Conservation (phyloP, 345 rosid genomes). For the Sonneratia caseolaris region DNA sequence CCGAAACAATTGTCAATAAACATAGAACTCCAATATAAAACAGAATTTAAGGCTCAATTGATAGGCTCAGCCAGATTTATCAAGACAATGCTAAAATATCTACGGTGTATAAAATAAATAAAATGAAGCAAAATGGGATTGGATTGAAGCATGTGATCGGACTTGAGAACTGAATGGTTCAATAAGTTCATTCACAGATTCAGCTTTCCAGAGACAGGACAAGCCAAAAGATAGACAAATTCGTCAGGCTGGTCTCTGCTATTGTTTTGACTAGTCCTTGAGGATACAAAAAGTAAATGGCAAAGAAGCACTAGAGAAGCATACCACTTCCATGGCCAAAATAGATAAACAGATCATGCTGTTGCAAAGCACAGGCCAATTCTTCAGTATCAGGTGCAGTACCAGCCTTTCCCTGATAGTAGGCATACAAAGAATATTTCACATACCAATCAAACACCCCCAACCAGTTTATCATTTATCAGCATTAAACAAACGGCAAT, state of each 20-base stretch:
- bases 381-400: constrained; percentile 60
- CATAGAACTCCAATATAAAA: neutral
- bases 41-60: neutral
- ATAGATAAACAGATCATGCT: constrained; percentile 79
- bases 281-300: neutral
- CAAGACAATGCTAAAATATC: neutral
- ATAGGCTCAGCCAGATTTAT: neutral
- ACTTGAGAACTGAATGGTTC: neutral
- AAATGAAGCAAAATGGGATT: neutral
- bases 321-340: constrained; percentile 96
- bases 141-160: neutral
- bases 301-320: constrained; percentile 5
- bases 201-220: no score
- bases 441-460: neutral
- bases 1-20: neutral
- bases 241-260: neutral
- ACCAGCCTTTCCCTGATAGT: constrained; percentile 76
- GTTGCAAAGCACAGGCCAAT: constrained; percentile 57
- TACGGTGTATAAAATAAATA: neutral
- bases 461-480: neutral
- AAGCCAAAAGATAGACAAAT: neutral
- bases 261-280: constrained; percentile 1
- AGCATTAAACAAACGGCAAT: neutral
- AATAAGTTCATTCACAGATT: neutral
- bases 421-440: neutral